These are phyloP conservation scores for Neurospora sp. DNA, from an alignment of 495 filamentous ascomycete genomes.

Conservation along the genomic window DNA sequence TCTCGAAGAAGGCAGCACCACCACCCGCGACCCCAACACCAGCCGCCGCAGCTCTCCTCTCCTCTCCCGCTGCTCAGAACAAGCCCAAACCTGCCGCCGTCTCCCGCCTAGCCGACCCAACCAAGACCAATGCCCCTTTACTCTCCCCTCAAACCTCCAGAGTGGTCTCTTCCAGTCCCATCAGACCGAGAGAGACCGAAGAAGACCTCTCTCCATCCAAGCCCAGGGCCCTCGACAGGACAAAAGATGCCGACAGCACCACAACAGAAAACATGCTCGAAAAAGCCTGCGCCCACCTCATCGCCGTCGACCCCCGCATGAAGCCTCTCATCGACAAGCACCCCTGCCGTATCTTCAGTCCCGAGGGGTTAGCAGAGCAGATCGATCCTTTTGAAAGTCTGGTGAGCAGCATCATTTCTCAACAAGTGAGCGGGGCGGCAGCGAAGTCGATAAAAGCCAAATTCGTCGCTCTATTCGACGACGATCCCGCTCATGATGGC, in stretches of 20 bases:
- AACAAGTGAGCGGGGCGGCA: conserved; percentile 90
- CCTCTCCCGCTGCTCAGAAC: conserved; percentile 15
- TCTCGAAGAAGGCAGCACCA: conserved; percentile 5
- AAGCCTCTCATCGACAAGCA: conserved; percentile 62
- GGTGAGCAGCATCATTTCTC: conserved; percentile 78
- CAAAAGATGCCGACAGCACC: conserved; percentile 28
- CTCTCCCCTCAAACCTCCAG: conserved; percentile 69
- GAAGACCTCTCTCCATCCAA: conserved; percentile 51
- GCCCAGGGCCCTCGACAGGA: conserved; percentile 7
- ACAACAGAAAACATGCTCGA: conserved; percentile 68
- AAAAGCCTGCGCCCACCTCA: conserved; percentile 67
- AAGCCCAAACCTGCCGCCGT: conserved; percentile 30
- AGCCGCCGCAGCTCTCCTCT: conserved; percentile 22
- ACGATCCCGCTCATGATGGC: background rate
- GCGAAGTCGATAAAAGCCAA: conserved; percentile 78
- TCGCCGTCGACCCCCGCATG: conserved; percentile 65
- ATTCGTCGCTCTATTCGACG: conserved; percentile 66
- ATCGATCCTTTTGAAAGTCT: conserved; percentile 83
- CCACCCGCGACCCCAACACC: conserved; percentile 32
- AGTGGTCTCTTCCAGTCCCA: conserved; percentile 46
- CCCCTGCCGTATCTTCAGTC: conserved; percentile 68
- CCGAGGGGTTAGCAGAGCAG: conserved; percentile 69
- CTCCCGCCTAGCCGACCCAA: conserved; percentile 38
- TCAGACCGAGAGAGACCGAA: background rate
- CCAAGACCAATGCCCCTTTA: conserved; percentile 60